Evolutionary conservation across 129 eudicot species (phyloP), one percentile per base, ranked within the genome.

Genomic region (Saussurea involucrata): DNA sequence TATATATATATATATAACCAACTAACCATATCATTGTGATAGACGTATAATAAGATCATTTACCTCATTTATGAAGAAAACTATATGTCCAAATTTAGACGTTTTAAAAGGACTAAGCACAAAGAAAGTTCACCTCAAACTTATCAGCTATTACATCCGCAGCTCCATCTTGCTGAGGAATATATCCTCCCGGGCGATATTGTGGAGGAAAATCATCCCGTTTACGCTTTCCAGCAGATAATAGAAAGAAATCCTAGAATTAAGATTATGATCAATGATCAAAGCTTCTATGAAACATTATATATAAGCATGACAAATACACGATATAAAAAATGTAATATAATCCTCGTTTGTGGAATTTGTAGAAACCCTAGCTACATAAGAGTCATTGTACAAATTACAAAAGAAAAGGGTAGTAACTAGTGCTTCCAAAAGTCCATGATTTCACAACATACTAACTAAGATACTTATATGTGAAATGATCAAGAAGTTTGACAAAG

Each of bases 121-220:
- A 57, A 37, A 75, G 34, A 75, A 75, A 61, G 10, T 36, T 63
- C 28, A 81, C 84, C 84, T 81, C 57, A 81, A 68, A 46, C 32
- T 72, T 79, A 72, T 72, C 83, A 79, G 67, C 32, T 63, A 33
- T 73, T 44, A 67, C 70, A 76, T 88, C 96, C 63, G 86, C 85
- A 67, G 93, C 89, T 75, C 96, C 96, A 88, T 90, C 96, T 82
- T 88, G 91, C 83, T 90, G 96, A n/a, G 96, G 93, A 36, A 90
- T 88, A 83, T 86, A 90, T 28, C 93, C 93, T 58, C 89, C 90
- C 42, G 86, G 74, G 64, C 71, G 88, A 78, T 76, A 86, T 63
- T 77, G 96, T 78, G 91, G 55, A 75, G 96, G 82, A 69, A 88
- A 74, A 37, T 88, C 96, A 70, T 90, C 96, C 40, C 93, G 83